Percentiles rank a stretch among this genome's conserved stretches.
Conservation (phyloP, 2,329 filamentous ascomycete species). For the Xylaria sp. region DNA sequence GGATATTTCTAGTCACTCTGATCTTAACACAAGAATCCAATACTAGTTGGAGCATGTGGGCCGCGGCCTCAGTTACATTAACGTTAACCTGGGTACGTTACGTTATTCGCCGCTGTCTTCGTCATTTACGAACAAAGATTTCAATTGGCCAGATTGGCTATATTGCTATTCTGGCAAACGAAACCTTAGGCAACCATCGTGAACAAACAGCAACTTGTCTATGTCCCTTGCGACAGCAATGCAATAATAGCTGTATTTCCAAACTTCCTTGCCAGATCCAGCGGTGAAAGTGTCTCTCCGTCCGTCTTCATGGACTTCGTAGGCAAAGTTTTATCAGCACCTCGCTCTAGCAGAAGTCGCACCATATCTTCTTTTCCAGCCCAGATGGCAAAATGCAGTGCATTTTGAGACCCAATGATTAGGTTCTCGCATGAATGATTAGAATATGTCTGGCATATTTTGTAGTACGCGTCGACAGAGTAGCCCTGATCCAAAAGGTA, state of each 20-base stretch:
- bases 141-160: too few species aligned
- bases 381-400: neutral
- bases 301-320: neutral
- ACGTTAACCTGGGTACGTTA: too few species aligned
- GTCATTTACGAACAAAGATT: too few species aligned
- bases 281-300: neutral
- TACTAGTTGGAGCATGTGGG: too few species aligned
- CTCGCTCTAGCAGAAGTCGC: neutral
- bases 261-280: neutral
- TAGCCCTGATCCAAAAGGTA: neutral
- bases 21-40: too few species aligned
- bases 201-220: neutral
- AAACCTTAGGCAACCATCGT: neutral
- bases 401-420: neutral
- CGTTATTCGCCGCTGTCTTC: too few species aligned
- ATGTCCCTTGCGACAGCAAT: neutral
- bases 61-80: too few species aligned
- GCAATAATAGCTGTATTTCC: neutral
- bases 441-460: neutral
- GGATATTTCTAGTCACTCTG: too few species aligned
- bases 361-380: neutral
- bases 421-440: neutral
- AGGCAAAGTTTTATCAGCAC: neutral
- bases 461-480: neutral
- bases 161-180: too few species aligned